These are phyloP conservation scores for Ophiostoma perfectum DNA, from an alignment of 2,329 filamentous ascomycete species.

Conservation along the genomic window DNA sequence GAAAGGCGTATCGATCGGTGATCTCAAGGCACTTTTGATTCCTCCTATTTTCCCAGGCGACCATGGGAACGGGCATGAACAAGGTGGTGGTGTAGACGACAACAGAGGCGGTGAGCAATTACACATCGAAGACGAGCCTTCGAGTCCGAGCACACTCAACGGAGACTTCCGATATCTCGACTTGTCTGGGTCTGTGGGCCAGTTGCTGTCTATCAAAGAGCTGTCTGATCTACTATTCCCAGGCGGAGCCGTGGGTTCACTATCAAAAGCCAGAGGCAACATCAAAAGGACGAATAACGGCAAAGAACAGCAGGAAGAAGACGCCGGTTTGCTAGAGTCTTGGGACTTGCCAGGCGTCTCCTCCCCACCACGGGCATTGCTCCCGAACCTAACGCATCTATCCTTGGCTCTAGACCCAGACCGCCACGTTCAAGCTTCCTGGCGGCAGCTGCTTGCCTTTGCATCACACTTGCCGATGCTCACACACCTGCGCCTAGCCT, in stretches of 20 bases:
- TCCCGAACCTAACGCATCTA: slow-evolving; percentile 56
- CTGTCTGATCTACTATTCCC: slow-evolving; percentile 47
- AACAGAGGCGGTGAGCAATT: not conserved
- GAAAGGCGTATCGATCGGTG: slow-evolving; percentile 42
- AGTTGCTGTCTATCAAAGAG: slow-evolving; percentile 48
- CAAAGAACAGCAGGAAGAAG: not conserved
- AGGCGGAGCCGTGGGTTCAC: not conserved
- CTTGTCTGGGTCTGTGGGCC: slow-evolving; percentile 48
- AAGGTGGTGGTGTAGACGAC: slow-evolving; percentile 27
- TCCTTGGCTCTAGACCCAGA: slow-evolving; percentile 49
- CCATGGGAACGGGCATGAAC: slow-evolving; percentile 26
- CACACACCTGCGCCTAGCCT: slow-evolving; percentile 57
- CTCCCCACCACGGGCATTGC: slow-evolving; percentile 36
- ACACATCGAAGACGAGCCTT: slow-evolving; percentile 6
- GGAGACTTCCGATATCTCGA: slow-evolving; percentile 49
- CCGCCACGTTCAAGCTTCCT: slow-evolving; percentile 39
- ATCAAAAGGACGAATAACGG: not conserved
- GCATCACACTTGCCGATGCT: slow-evolving; percentile 48
- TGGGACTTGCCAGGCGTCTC: slow-evolving; percentile 42
- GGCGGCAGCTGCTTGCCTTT: slow-evolving; percentile 54
- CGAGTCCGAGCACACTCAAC: slow-evolving; percentile 35
- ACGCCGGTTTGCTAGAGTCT: slow-evolving; percentile 40
- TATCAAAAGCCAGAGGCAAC: not conserved
- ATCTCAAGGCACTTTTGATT: slow-evolving; percentile 45
- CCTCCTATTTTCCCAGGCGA: slow-evolving; percentile 31